Evolutionary conservation across 2,329 filamentous ascomycete species (phyloP), one percentile per base, ranked within the genome.

Genomic region (Sporothrix brunneoviolacea): DNA sequence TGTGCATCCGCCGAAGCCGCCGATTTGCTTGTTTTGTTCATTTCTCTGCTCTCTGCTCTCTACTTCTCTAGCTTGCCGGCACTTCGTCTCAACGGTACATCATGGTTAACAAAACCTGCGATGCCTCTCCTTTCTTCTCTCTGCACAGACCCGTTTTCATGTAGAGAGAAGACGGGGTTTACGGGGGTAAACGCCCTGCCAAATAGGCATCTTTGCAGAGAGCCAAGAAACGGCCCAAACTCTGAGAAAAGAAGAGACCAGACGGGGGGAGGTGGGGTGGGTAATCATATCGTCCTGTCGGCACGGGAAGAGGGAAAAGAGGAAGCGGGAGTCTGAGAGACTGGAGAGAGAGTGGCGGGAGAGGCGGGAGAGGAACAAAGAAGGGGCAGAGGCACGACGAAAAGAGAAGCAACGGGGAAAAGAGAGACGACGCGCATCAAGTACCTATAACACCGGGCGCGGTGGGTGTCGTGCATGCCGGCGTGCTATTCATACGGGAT

Each of bases 191-290:
- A 21, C 19, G 42, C 12, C 3, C 18, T 33, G 30, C 19, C 33
- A 21, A 24, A 33, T 44, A 19, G 27, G 16, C 6, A 37, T 44
- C 30, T 15, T 30, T 36, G 30, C 30, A 19, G 43, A 46, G 24
- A 22, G 33, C 43, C 22, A 46, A 46, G 43, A 46, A 21, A 38
- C 43, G 43, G 33, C 32, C 36, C 43, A 22, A 24, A 30, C 16
- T 18, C 22, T 38, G 24, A 10, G 24, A 30, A 28, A 28, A 28
- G 6, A 28, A 28, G 10, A 10, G 6, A 43, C 18, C 24, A 28
- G 24, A 28, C n/a, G n/a, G n/a, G 32, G 21, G 21, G 16, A 43
- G 19, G 13, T 22, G 45, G 24, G 33, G 22, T 7, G 30, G 41
- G 22, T 5, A 15, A 28, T 7, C 12, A 43, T n/a, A n/a, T n/a